phyloP scores from a whole-genome alignment of 257 asterid genomes.

The Solanum stenotomum region DNA sequence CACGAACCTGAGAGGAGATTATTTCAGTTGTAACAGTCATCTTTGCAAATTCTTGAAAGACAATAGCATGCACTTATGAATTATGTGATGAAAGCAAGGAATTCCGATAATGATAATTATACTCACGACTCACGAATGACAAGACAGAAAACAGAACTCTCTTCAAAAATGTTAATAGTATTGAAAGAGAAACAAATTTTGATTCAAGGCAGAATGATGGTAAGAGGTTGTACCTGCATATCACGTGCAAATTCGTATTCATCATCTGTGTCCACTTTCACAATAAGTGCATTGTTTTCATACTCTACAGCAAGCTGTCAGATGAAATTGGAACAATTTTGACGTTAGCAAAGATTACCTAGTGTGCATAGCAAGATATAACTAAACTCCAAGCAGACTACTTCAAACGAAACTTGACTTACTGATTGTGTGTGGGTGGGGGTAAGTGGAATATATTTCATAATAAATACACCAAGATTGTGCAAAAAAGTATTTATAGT shows the following conservation, averaged over 20 bases:
- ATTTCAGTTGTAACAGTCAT: not conserved
- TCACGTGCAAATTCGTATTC: constrained; percentile 89
- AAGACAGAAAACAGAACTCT: not conserved
- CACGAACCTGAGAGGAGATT: constrained; percentile 63
- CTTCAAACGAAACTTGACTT: not conserved
- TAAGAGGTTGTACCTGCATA: constrained; percentile 58
- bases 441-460: not conserved
- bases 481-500: not conserved
- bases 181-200: not conserved
- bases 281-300: constrained; percentile 65
- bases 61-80: not conserved
- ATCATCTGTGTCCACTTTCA: constrained; percentile 92
- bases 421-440: not conserved
- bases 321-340: not conserved
- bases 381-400: not conserved
- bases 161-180: not conserved
- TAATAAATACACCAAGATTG: not conserved
- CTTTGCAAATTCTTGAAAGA: not conserved
- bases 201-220: not conserved
- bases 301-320: constrained; percentile 97
- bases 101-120: not conserved
- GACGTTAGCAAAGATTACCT: not conserved
- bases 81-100: not conserved
- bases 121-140: not conserved
- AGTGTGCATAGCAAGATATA: not conserved